Base-by-base conservation (phyloP, 352 stramenopile species). In the Globisporangium abappressorium region DNA sequence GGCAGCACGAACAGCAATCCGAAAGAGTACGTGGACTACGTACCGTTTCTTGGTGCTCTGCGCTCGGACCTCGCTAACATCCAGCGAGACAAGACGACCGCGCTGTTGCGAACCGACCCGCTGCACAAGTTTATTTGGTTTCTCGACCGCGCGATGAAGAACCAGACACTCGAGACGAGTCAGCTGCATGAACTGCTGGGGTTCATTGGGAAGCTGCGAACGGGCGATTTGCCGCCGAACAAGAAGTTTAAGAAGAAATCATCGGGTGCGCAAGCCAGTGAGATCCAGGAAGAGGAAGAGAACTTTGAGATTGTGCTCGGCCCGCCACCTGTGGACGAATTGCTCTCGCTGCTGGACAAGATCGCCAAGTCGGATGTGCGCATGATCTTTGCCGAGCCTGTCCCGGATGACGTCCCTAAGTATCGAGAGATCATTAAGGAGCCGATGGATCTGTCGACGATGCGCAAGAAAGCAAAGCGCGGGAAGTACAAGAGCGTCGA, bases 71-170 rank as follows among this genome's bases (percentile, higher is more conserved):
- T 96, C 41, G 82, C 85, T 1, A 96, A 94, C 41, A 65, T 93
- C 8, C 86, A 94, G 70, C 85, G 88, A 55, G 88, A 96, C 69
- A 87, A 86, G 58, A 91, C 86, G 26, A 93, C 86, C 1, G 36
- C 74, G 41, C 69, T 93, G 53, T 66, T 93, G 55, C 85, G 86
- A 41, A 85, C 79, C 0, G 88, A 96, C 41, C 88, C 88, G 5
- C 62, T 96, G 12, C 88, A 96, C 73, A 96, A 96, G 65, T 96
- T 96, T 55, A 92, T 94, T 36, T 96, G 88, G 88, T 93, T 94
- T 72, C 69, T 94, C 33, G 88, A 96, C 65, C 79, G 84, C 22
- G 85, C 85, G 28, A 56, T 94, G 28, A 94, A 94, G 74, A 89
- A 88, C 54, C 81, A 90, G 47, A 84, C 82, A 1, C 70, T 93